Evolutionary conservation across 208 protist species (phyloP).

Genomic region (Leishmania martiniquensis): DNA sequence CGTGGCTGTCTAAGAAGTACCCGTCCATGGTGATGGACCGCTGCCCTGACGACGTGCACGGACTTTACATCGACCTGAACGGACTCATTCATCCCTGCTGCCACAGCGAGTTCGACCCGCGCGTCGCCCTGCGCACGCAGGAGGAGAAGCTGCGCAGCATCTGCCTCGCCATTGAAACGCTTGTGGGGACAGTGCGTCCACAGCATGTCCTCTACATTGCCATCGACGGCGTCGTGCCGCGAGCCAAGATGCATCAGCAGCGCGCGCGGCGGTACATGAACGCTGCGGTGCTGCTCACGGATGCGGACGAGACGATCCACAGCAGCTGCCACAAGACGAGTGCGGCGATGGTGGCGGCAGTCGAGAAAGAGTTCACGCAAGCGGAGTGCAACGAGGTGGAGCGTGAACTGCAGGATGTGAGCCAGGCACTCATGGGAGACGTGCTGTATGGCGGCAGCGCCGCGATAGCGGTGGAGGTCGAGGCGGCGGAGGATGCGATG

Average conservation of each 20-base stretch:
- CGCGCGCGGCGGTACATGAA: slow-evolving; percentile 92
- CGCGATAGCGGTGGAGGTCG: background rate
- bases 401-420: slow-evolving; percentile 58
- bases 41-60: slow-evolving; percentile 58
- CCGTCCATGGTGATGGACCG: slow-evolving; percentile 53
- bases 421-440: slow-evolving; percentile 39
- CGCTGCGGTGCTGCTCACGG: slow-evolving; percentile 34
- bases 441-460: slow-evolving; percentile 51
- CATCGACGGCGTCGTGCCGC: slow-evolving; percentile 98
- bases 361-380: slow-evolving; percentile 52
- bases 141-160: slow-evolving; percentile 79
- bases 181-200: slow-evolving; percentile 96
- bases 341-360: slow-evolving; percentile 34
- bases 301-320: slow-evolving; percentile 20
- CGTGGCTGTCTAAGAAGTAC: slow-evolving; percentile 86
- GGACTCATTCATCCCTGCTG: slow-evolving; percentile 99
- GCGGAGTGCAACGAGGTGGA: slow-evolving; percentile 43
- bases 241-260: slow-evolving; percentile 99
- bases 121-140: slow-evolving; percentile 65
- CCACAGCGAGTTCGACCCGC: slow-evolving; percentile 92
- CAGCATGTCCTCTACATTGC: slow-evolving; percentile 97
- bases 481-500: background rate
- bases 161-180: slow-evolving; percentile 96
- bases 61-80: slow-evolving; percentile 95
- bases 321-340: slow-evolving; percentile 5